Evolutionary conservation across 163 green algal genomes (phyloP), one percentile per base, ranked within the genome.

Genomic region (Prototheca wickerhamii): DNA sequence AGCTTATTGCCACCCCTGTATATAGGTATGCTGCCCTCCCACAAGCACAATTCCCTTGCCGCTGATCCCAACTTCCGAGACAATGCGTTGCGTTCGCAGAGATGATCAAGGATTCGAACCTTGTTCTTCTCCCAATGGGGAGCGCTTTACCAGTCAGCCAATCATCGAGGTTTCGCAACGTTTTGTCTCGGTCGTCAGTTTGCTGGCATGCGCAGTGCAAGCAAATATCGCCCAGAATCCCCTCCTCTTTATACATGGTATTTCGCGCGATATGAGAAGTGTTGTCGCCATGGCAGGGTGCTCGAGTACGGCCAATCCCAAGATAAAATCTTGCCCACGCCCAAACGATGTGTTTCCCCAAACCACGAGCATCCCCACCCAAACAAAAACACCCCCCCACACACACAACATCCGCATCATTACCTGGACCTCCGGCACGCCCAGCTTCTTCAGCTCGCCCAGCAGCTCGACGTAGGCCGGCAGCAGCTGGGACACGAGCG

Each of bases 381-480:
- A 5, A 58, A n/a, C 49, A 30, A 65, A 44, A 29, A 3, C 37
- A 12, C n/a, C 30, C 25, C n/a, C n/a, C n/a, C n/a, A n/a, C n/a
- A n/a, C n/a, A n/a, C n/a, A n/a, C n/a, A n/a, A n/a, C n/a, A n/a
- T n/a, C n/a, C n/a, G n/a, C n/a, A n/a, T n/a, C n/a, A 37, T 57
- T 28, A 72, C 67, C 75, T 76, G 64, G 8, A 80, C 77, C 72
- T 82, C 77, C 32, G 75, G 64, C 54, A 87, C 81, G 15, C 78
- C 76, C 54, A 87, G 65, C 2, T 37, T 63, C 63, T 70, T 73
- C 37, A 95, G 76, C 71, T 82, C 21, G 18, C 58, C 23, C 42
- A 95, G 77, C 33, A 91, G 67, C 29, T 80, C 43, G 10, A 58
- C 53, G 57, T 96, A 96, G 17, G 80, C 72, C 10, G 89, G 88